Conservation (phyloP, 495 filamentous ascomycete species). For the Tuber microsphaerosporum region DNA sequence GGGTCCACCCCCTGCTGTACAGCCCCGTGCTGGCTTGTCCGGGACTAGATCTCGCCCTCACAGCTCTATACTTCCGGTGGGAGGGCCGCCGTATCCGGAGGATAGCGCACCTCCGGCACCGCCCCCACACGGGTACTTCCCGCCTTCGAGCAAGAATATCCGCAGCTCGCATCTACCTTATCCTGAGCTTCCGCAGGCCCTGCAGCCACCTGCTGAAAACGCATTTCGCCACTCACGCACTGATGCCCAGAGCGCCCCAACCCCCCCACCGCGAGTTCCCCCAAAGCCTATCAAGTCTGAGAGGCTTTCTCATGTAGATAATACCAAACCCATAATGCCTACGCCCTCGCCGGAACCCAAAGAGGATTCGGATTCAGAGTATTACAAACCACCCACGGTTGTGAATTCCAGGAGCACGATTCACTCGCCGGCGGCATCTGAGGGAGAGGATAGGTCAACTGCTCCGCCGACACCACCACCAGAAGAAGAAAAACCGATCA, state of each 20-base stretch:
- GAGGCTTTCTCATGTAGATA: slow-evolving; percentile 4
- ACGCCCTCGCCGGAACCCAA: not conserved
- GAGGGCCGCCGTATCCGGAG: not conserved
- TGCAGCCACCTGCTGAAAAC: not conserved
- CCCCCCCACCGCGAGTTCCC: not conserved
- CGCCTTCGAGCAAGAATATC: not conserved
- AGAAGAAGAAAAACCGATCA: not conserved
- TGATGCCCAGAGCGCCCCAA: not conserved
- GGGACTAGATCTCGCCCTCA: slow-evolving; percentile 5
- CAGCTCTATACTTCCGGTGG: slow-evolving; percentile 14
- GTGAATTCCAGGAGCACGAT: not conserved
- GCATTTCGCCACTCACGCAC: not conserved
- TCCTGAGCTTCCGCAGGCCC: not conserved
- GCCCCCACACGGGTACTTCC: slow-evolving; percentile 9
- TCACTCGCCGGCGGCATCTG: not conserved
- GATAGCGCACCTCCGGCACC: slow-evolving; percentile 11
- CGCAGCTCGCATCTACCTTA: not conserved
- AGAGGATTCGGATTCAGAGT: not conserved
- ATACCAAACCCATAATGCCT: not conserved
- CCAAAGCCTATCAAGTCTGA: not conserved
- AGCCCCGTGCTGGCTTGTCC: not conserved
- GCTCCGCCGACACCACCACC: not conserved
- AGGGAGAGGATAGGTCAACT: not conserved
- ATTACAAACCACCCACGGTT: not conserved
- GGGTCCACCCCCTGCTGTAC: not conserved